These are phyloP conservation scores for Datisca glomerata DNA, from an alignment of 306 rosid species.

Conservation along the genomic window DNA sequence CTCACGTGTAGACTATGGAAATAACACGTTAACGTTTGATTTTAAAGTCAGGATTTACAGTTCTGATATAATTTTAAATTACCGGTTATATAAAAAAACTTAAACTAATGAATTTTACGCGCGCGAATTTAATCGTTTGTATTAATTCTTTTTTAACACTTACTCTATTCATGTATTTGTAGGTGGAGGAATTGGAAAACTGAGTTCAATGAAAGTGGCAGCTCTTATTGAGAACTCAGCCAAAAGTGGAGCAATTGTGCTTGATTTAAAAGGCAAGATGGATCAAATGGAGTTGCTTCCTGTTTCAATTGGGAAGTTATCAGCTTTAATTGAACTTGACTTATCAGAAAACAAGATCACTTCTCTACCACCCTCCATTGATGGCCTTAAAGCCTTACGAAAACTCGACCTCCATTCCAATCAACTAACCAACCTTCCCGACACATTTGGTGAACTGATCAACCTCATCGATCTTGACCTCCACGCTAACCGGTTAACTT, in stretches of 20 bases:
- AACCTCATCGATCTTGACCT: conserved; percentile 68
- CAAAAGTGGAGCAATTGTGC: conserved; percentile 35
- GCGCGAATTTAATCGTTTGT: background rate
- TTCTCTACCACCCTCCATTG: conserved; percentile 74
- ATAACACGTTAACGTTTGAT: too few species aligned
- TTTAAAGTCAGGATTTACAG: too few species aligned
- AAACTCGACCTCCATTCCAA: conserved; percentile 82
- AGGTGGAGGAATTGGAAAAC: conserved; percentile 39
- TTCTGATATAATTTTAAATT: too few species aligned
- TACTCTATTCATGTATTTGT: conserved; percentile 13
- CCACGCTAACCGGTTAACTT: conserved; percentile 56
- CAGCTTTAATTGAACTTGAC: conserved; percentile 46
- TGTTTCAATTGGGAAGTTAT: conserved; percentile 68
- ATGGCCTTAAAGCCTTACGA: conserved; percentile 50
- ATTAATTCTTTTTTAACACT: background rate
- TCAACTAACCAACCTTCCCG: conserved; percentile 80
- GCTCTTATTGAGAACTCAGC: conserved; percentile 63
- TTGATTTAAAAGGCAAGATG: conserved; percentile 66
- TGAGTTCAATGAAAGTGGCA: conserved; percentile 81
- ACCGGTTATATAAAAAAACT: too few species aligned
- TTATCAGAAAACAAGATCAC: conserved; percentile 72
- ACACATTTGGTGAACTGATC: conserved; percentile 61
- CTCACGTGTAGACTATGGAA: too few species aligned
- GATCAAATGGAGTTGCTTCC: conserved; percentile 91
- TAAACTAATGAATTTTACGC: too few species aligned